phyloP scores from a whole-genome alignment of 441 rosid genomes.

The Lagerstroemia fauriei region DNA sequence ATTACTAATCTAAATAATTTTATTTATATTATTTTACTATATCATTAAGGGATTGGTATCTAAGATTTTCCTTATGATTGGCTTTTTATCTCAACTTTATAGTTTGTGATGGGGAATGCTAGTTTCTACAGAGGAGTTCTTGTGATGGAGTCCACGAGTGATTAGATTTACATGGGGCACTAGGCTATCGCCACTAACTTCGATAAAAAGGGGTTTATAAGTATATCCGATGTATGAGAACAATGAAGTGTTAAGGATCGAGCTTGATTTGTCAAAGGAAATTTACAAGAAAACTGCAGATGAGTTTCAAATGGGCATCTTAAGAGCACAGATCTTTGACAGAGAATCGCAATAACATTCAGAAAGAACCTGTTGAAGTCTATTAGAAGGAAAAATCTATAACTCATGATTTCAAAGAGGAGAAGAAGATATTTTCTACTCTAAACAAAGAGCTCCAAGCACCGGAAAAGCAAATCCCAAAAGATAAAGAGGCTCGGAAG shows the following conservation, averaged over 20 bases:
- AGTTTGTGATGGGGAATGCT: no score
- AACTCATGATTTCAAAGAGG: slow-evolving; percentile 58
- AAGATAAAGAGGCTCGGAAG: slow-evolving; percentile 65
- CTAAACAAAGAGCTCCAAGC: slow-evolving; percentile 59
- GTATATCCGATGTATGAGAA: neutral
- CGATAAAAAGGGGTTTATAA: no score
- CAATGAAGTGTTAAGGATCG: slow-evolving; percentile 43
- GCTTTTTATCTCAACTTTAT: no score
- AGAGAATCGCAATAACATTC: slow-evolving; percentile 54
- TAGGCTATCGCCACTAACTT: no score
- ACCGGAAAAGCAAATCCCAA: slow-evolving; percentile 60
- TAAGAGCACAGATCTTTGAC: slow-evolving; percentile 47
- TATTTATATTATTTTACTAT: no score
- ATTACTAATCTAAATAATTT: no score
- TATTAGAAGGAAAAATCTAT: slow-evolving; percentile 56
- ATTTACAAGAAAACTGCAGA: slow-evolving; percentile 50
- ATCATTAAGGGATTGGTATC: no score
- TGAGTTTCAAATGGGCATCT: slow-evolving; percentile 45
- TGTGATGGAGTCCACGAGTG: no score
- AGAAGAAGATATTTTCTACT: slow-evolving; percentile 48
- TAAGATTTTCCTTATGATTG: no score
- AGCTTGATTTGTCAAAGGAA: slow-evolving; percentile 55
- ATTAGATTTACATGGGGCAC: no score
- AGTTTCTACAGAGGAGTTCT: no score
- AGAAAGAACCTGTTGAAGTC: slow-evolving; percentile 62